Evolutionary conservation across 2,329 filamentous ascomycete species (phyloP).

Genomic region (Coleophoma cylindrospora): DNA sequence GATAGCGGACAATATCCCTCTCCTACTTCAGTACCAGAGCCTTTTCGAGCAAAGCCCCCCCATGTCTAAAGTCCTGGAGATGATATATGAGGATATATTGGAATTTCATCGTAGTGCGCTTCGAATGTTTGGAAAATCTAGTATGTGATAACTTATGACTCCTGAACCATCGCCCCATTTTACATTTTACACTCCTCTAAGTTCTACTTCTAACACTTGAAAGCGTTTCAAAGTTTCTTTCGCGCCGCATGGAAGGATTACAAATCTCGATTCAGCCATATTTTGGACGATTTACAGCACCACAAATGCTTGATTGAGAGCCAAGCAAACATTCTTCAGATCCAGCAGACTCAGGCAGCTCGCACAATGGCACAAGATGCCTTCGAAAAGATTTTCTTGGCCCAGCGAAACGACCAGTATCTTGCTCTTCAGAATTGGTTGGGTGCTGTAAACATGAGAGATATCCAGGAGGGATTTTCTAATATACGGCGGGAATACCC

Average conservation of each 20-base stretch:
- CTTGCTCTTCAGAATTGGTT: slow-evolving; percentile 17
- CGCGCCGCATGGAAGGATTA: slow-evolving; percentile 28
- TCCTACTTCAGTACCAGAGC: slow-evolving; percentile 25
- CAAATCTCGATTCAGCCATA: slow-evolving; percentile 18
- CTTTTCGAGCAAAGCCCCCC: slow-evolving; percentile 23
- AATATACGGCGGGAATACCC: slow-evolving; percentile 13
- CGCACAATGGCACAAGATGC: slow-evolving; percentile 10
- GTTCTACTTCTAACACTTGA: not conserved
- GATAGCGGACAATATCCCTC: slow-evolving; percentile 32
- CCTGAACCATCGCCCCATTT: not conserved
- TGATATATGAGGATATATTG: slow-evolving; percentile 32
- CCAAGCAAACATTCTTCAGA: slow-evolving; percentile 22
- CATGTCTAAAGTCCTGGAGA: slow-evolving; percentile 24
- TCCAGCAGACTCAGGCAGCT: slow-evolving; percentile 18
- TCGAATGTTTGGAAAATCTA: slow-evolving; percentile 19
- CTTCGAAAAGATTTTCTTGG: slow-evolving; percentile 12
- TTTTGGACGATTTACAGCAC: slow-evolving; percentile 23
- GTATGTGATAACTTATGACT: slow-evolving; percentile 10
- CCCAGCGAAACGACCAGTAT: slow-evolving; percentile 10
- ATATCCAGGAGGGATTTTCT: slow-evolving; percentile 17
- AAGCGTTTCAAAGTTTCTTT: slow-evolving; percentile 28
- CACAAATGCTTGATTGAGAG: slow-evolving; percentile 26
- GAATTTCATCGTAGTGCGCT: slow-evolving; percentile 31
- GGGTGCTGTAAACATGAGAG: slow-evolving; percentile 8
- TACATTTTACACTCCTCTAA: too few relatives aligned